Evolutionary conservation across 768 basidiomycete species (phyloP).

Genomic region (Collybiopsis confluens): DNA sequence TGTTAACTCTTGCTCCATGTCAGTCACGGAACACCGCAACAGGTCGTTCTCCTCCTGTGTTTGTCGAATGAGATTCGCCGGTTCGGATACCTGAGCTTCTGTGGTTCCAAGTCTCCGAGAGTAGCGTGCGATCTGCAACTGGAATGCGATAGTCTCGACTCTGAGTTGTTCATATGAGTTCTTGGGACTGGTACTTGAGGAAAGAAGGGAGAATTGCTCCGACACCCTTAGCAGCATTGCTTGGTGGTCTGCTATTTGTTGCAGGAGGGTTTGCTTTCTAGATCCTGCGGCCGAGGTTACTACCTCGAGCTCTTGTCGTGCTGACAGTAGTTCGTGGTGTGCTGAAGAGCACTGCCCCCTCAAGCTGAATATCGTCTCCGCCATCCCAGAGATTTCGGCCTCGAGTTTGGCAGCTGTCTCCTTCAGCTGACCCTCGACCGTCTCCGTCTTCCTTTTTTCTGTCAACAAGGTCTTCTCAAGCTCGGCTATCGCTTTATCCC

Average conservation of each 20-base stretch:
- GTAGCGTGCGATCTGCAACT: constrained; percentile 45
- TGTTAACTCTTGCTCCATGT: constrained; percentile 29
- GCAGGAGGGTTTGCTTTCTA: constrained; percentile 42
- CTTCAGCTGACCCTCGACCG: constrained; percentile 37
- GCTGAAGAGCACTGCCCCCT: constrained; percentile 33
- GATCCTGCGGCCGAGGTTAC: constrained; percentile 26
- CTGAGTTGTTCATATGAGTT: constrained; percentile 34
- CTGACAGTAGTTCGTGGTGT: constrained; percentile 30
- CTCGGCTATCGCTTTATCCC: constrained; percentile 50
- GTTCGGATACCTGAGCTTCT: constrained; percentile 61
- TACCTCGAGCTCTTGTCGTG: constrained; percentile 26
- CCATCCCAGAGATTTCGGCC: constrained; percentile 33
- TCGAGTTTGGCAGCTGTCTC: constrained; percentile 40
- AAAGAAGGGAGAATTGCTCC: constrained; percentile 51
- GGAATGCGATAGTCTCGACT: constrained; percentile 32
- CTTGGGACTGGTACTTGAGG: constrained; percentile 35
- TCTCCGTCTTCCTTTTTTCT: constrained; percentile 51
- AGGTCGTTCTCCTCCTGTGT: constrained; percentile 47
- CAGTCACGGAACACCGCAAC: constrained; percentile 30
- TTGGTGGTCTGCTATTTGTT: constrained; percentile 49
- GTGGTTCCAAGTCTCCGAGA: constrained; percentile 68
- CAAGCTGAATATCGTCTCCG: constrained; percentile 26
- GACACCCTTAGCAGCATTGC: constrained; percentile 42
- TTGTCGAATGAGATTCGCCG: constrained; percentile 59
- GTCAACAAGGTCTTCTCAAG: constrained; percentile 45